Percentiles rank a stretch among this genome's conserved stretches.
Evolutionary conservation across 1,139 yeast species (phyloP).

Genomic region (Kluyveromyces marxianus): DNA sequence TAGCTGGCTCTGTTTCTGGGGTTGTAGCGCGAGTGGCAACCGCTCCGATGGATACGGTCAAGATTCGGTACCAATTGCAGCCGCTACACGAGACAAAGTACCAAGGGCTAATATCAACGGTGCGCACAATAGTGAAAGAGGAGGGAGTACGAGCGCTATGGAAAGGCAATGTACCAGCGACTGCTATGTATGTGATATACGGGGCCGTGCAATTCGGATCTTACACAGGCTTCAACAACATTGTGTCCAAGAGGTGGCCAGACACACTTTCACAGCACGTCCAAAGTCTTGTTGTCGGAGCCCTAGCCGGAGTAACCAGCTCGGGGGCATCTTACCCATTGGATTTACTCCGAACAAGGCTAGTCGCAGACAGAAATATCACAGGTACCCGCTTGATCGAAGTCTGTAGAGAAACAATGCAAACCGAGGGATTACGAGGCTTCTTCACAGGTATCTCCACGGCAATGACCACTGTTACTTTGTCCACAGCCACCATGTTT

Average conservation of each 20-base stretch:
- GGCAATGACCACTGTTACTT: conserved; percentile 55
- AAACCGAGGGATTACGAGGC: conserved; percentile 47
- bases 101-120: conserved; percentile 32
- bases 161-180: conserved; percentile 96
- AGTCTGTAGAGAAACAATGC: conserved; percentile 39
- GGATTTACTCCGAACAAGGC: conserved; percentile 75
- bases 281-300: conserved; percentile 55
- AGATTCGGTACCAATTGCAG: conserved; percentile 72
- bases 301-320: conserved; percentile 67
- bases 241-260: conserved; percentile 1
- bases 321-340: conserved; percentile 77
- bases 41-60: conserved; percentile 86
- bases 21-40: conserved; percentile 61
- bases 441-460: conserved; percentile 59
- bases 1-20: conserved; percentile 74
- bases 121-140: conserved; percentile 33
- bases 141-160: conserved; percentile 67
- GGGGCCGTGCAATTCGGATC: conserved; percentile 82
- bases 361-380: conserved; percentile 52
- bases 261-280: conserved; percentile 33
- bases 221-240: conserved; percentile 49
- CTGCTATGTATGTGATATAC: conserved; percentile 70
- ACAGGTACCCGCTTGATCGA: conserved; percentile 11
- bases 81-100: conserved; percentile 26
- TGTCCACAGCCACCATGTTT: conserved; percentile 64